phyloP scores from a whole-genome alignment of 2,329 filamentous ascomycete species.

The Boeremia lycopersici region DNA sequence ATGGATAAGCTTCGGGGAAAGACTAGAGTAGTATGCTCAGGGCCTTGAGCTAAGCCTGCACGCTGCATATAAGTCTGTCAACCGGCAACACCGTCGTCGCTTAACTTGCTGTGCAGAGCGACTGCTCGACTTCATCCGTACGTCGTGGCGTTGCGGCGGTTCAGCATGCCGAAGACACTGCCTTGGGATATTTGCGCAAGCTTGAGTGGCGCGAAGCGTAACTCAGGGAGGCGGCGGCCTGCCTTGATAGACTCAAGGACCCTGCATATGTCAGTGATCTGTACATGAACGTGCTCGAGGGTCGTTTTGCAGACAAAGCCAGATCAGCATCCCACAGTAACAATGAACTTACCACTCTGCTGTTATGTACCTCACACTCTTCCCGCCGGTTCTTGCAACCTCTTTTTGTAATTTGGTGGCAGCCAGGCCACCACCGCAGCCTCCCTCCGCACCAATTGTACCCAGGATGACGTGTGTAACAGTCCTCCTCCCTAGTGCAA shows the following conservation, averaged over 20 bases:
- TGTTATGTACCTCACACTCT: slow-evolving; percentile 76
- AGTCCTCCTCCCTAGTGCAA: slow-evolving; percentile 71
- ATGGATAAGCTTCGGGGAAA: not conserved
- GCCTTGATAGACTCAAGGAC: slow-evolving; percentile 81
- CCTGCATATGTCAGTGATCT: slow-evolving; percentile 55
- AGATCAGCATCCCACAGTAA: not conserved
- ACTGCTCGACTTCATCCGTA: slow-evolving; percentile 14
- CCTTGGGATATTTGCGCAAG: slow-evolving; percentile 35
- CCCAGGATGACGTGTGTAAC: slow-evolving; percentile 90
- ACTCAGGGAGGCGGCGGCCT: slow-evolving; percentile 75
- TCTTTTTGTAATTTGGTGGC: slow-evolving; percentile 82
- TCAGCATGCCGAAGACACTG: slow-evolving; percentile 30
- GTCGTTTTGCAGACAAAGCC: not conserved
- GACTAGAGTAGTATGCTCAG: not conserved
- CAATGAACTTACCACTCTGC: slow-evolving; percentile 70
- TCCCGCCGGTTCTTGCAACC: slow-evolving; percentile 69
- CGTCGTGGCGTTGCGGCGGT: slow-evolving; percentile 3
- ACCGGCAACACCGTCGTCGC: not conserved
- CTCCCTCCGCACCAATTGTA: slow-evolving; percentile 44
- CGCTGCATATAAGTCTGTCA: slow-evolving; percentile 5
- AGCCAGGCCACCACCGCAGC: slow-evolving; percentile 76
- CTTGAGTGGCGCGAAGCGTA: slow-evolving; percentile 63
- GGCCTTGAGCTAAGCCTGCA: not conserved
- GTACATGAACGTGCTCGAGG: not conserved
- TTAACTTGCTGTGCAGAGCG: slow-evolving; percentile 2